A percentile compares a stretch with the other conserved stretches of the same genome.
These are phyloP conservation scores for Sisymbrium irio DNA, from an alignment of 345 rosid genomes.

Conservation along the genomic window DNA sequence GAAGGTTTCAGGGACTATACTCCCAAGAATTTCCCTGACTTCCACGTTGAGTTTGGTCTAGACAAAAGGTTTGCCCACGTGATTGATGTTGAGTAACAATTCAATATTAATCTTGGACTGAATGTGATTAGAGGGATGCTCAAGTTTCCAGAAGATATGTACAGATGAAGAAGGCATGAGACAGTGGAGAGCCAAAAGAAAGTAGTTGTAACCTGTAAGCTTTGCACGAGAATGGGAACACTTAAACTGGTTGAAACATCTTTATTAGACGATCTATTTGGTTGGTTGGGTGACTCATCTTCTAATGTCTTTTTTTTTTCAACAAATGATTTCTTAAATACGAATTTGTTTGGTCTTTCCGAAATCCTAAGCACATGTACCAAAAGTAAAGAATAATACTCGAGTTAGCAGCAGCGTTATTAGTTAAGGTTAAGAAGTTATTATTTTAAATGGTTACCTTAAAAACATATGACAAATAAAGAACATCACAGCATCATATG, in stretches of 20 bases:
- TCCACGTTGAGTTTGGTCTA: slow-evolving; percentile 88
- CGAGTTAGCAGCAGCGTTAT: no score
- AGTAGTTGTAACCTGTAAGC: slow-evolving; percentile 50
- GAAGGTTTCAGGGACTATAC: slow-evolving; percentile 82
- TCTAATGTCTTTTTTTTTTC: not conserved
- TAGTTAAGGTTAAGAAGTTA: no score
- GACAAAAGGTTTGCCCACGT: slow-evolving; percentile 84
- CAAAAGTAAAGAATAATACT: not conserved
- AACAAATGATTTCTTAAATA: not conserved
- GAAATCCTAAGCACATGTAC: not conserved
- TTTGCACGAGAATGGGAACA: slow-evolving; percentile 72
- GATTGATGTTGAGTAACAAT: slow-evolving; percentile 85
- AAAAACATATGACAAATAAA: no score
- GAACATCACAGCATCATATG: no score
- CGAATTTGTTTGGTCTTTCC: no score
- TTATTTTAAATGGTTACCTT: no score
- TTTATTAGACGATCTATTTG: slow-evolving; percentile 42
- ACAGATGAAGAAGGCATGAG: slow-evolving; percentile 59
- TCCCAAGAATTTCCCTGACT: slow-evolving; percentile 89
- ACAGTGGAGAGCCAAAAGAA: slow-evolving; percentile 70
- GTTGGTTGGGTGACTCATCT: not conserved
- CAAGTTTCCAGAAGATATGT: slow-evolving; percentile 81
- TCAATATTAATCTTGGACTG: slow-evolving; percentile 76
- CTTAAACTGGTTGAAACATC: slow-evolving; percentile 91
- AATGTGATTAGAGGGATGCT: slow-evolving; percentile 93